Base-by-base conservation (phyloP, 495 filamentous ascomycete species). In the Aspergillus leporis region DNA sequence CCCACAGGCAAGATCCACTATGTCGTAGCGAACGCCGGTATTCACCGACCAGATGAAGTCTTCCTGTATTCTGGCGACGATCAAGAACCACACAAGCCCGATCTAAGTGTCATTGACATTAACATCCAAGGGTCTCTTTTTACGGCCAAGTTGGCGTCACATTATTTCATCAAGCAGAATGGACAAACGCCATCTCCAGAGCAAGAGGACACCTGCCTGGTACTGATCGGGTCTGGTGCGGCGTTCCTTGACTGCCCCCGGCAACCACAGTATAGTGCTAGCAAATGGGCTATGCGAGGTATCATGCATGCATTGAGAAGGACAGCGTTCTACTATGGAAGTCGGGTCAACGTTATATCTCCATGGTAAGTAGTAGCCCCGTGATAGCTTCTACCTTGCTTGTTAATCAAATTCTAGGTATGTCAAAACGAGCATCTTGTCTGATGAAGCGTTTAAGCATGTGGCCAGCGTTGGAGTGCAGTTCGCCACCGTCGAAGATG, bases 21-120 rank as follows among this genome's bases (percentile, higher is more conserved):
- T 66, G 69, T 72, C 36, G 69, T 77, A 9, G 72, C 74, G 0
- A 80, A 81, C 58, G 78, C 78, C 5, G 78, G 78, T 3, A 76
- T 80, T 52, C 69, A 76, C 55, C 77, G 78, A 50, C 62, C 61
- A 0, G 73, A 77, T 47, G 70, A 72, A 55, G 71, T 77, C 52
- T 75, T 73, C 61, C 55, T 61, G 10, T 53, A 67, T 23, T 40
- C 45, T 18, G 65, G 51, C 18, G 59, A 66, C 21, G 65, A 68
- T 19, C 53, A 61, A 4, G 63, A 63, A 16, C 70, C 77, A 1
- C 31, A 62, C 56, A 62, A 74, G 48, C 69, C 76, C 18, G 69
- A 78, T 53, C 67, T 79, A 28, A 68, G 58, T 28, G 71, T 62
- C 10, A 67, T 82, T 60, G 66, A 78, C 14, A 72, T 81, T 30